phyloP scores from a whole-genome alignment of 345 rosid genomes.

The Zanthoxylum bungeanum region DNA sequence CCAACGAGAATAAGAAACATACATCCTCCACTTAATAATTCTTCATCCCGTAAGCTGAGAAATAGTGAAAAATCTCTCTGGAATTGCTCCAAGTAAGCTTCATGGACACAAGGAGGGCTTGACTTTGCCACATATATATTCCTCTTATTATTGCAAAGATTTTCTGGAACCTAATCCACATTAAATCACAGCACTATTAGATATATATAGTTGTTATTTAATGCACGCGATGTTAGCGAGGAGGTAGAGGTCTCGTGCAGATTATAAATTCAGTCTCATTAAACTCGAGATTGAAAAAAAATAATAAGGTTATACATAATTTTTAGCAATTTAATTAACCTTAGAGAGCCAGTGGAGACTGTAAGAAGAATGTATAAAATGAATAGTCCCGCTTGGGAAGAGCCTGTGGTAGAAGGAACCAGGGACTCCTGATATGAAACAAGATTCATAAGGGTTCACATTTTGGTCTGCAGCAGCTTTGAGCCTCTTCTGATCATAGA shows the following conservation, averaged over 20 bases:
- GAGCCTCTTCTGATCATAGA: neutral
- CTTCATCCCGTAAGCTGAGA: slow-evolving; percentile 36
- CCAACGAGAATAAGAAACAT: slow-evolving; percentile 41
- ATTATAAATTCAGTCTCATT: no score
- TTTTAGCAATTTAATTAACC: no score
- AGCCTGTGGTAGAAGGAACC: slow-evolving; percentile 52
- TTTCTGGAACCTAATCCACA: slow-evolving; percentile 25
- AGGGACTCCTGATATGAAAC: slow-evolving; percentile 37
- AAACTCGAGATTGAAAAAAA: no score
- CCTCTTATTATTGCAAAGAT: slow-evolving; percentile 20
- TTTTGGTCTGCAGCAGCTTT: neutral
- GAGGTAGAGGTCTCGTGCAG: no score
- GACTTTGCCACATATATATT: slow-evolving; percentile 27
- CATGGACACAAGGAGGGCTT: slow-evolving; percentile 31
- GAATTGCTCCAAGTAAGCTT: slow-evolving; percentile 43
- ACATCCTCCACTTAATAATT: slow-evolving; percentile 35
- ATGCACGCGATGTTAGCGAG: no score
- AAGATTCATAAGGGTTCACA: neutral
- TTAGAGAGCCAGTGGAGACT: slow-evolving; percentile 39
- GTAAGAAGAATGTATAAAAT: slow-evolving; percentile 35
- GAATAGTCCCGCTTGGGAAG: slow-evolving; percentile 30
- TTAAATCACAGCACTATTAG: no score
- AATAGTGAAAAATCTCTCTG: slow-evolving; percentile 42
- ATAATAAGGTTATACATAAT: no score
- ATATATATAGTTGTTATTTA: no score